Evolutionary conservation across 257 asterid genomes (phyloP).

Genomic region (Handroanthus guayacan): DNA sequence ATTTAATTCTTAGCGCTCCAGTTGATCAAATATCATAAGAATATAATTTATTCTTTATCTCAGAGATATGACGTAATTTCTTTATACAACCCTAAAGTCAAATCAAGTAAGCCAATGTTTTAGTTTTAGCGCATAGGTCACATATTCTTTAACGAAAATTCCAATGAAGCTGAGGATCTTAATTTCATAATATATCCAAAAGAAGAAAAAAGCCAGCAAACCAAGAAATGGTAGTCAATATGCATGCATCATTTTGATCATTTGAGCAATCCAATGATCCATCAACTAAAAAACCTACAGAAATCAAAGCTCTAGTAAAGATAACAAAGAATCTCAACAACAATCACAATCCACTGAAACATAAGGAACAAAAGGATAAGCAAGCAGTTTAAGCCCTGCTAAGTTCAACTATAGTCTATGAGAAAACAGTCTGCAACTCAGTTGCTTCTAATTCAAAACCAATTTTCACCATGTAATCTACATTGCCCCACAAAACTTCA

Average conservation of each 20-base stretch:
- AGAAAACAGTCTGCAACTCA: background rate
- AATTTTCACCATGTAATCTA: background rate
- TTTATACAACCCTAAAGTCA: background rate
- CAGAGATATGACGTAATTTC: background rate
- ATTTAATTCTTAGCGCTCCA: slow-evolving; percentile 6
- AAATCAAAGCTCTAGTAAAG: background rate
- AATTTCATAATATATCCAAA: background rate
- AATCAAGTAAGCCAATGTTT: slow-evolving; percentile 7
- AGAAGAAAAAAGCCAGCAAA: background rate
- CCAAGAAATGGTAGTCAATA: background rate
- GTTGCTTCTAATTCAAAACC: background rate
- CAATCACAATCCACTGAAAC: background rate
- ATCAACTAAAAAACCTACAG: background rate
- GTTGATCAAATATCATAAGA: background rate
- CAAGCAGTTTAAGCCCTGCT: background rate
- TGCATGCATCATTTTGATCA: background rate
- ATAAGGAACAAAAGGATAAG: background rate
- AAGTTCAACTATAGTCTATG: background rate
- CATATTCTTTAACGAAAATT: background rate
- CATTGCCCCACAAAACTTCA: background rate
- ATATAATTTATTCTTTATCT: background rate
- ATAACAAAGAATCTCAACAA: background rate
- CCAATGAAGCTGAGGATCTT: background rate
- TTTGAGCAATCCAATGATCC: background rate
- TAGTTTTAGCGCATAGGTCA: background rate